Percentiles rank a stretch among this genome's conserved stretches.
Conservation (phyloP, 352 stramenopile species). For the Chrysophaeum taylorii region DNA sequence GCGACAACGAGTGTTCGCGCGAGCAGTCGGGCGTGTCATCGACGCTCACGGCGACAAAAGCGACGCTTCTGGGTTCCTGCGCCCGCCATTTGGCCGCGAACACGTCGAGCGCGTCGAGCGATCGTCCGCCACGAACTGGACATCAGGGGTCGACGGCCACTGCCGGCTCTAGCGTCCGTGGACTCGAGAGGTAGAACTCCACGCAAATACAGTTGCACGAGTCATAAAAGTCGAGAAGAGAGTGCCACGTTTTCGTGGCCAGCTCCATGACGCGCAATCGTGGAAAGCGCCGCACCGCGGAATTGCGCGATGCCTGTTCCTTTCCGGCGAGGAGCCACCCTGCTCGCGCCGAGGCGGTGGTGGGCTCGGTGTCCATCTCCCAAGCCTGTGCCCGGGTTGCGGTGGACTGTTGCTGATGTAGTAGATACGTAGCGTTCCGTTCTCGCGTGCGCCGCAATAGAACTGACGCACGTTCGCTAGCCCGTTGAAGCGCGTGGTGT, state of each 20-base stretch:
- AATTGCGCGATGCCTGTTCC: neutral
- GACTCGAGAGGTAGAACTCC: conserved; percentile 4
- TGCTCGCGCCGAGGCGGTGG: neutral
- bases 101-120: neutral
- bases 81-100: neutral
- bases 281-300: neutral
- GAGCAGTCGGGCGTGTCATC: neutral
- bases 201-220: neutral
- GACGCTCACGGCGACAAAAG: neutral
- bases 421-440: neutral
- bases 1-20: neutral
- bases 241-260: neutral
- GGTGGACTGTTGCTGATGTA: neutral
- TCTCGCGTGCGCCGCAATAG: neutral
- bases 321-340: neutral
- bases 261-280: neutral
- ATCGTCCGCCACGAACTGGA: neutral
- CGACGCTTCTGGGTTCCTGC: neutral
- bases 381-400: neutral
- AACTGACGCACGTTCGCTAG: neutral
- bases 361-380: neutral
- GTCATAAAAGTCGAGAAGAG: neutral
- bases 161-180: neutral
- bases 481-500: neutral
- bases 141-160: conserved; percentile 10